Conservation (phyloP, 225 moss, liverwort and hornwort species). For the Pseudoscleropodium purum region DNA sequence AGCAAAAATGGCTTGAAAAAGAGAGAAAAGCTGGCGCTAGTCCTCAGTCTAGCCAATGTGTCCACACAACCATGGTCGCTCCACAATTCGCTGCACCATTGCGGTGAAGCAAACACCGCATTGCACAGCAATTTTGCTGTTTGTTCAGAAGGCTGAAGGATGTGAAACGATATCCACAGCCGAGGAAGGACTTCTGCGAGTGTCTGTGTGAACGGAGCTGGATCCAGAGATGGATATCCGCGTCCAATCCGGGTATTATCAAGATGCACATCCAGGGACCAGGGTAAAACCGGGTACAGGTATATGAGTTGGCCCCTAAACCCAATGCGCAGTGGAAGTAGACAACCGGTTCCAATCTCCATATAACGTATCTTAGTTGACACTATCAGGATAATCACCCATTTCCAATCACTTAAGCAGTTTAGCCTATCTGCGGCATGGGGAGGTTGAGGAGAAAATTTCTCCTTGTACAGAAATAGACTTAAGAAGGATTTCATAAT, state of each 20-base stretch:
- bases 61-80: background rate
- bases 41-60: background rate
- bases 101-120: background rate
- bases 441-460: no score
- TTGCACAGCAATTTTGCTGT: background rate
- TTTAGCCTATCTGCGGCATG: no score
- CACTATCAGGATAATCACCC: no score
- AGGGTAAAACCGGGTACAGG: background rate
- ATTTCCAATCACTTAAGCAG: no score
- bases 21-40: background rate
- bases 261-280: no score
- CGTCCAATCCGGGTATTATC: background rate
- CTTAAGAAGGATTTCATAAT: no score
- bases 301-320: no score
- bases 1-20: background rate
- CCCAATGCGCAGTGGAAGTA: no score
- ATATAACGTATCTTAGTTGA: no score
- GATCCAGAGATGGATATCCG: background rate
- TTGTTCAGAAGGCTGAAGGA: background rate
- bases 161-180: conserved; percentile 4
- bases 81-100: background rate
- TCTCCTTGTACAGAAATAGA: no score
- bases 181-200: no score
- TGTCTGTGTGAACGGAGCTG: background rate
- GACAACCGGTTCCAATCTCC: background rate